Percentiles rank a stretch among this genome's conserved stretches.
phyloP scores from a whole-genome alignment of 495 filamentous ascomycete species.

The Margaritispora aquatica region DNA sequence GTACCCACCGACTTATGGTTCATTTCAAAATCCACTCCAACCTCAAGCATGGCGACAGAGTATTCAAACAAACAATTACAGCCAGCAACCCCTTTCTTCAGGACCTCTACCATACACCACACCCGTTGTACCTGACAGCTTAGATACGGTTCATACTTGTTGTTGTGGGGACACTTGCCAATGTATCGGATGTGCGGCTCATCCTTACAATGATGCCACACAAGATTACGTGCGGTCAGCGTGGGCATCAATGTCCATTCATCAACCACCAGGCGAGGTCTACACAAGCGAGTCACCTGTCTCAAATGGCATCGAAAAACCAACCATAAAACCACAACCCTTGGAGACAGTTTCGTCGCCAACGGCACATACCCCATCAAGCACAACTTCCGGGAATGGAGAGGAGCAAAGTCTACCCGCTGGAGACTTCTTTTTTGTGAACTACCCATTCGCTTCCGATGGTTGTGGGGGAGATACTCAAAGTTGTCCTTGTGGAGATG shows the following conservation, averaged over 20 bases:
- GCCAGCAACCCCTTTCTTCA: slow-evolving; percentile 2
- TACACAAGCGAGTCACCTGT: slow-evolving; percentile 4
- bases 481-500: slow-evolving; percentile 45
- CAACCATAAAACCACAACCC: background rate
- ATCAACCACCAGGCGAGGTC: slow-evolving; percentile 16
- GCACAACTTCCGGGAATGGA: slow-evolving; percentile 31
- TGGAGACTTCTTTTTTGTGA: slow-evolving; percentile 44
- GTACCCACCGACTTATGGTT: slow-evolving; percentile 33
- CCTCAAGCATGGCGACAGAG: slow-evolving; percentile 33
- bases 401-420: slow-evolving; percentile 38
- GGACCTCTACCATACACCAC: slow-evolving; percentile 13
- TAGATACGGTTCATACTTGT: slow-evolving; percentile 32
- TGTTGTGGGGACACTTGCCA: slow-evolving; percentile 60
- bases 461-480: slow-evolving; percentile 31
- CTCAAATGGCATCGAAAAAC: slow-evolving; percentile 5
- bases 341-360: slow-evolving; percentile 16
- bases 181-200: slow-evolving; percentile 61
- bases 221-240: slow-evolving; percentile 49
- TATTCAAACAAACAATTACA: slow-evolving; percentile 19
- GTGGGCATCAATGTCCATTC: slow-evolving; percentile 17
- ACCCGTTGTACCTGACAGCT: slow-evolving; percentile 10
- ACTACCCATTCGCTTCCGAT: slow-evolving; percentile 31
- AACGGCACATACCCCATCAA: slow-evolving; percentile 31
- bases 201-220: slow-evolving; percentile 71
- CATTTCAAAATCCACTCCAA: slow-evolving; percentile 34